Evolutionary conservation across 441 rosid genomes (phyloP), one percentile per base, ranked within the genome.

Genomic region (Raphanus hybrid): DNA sequence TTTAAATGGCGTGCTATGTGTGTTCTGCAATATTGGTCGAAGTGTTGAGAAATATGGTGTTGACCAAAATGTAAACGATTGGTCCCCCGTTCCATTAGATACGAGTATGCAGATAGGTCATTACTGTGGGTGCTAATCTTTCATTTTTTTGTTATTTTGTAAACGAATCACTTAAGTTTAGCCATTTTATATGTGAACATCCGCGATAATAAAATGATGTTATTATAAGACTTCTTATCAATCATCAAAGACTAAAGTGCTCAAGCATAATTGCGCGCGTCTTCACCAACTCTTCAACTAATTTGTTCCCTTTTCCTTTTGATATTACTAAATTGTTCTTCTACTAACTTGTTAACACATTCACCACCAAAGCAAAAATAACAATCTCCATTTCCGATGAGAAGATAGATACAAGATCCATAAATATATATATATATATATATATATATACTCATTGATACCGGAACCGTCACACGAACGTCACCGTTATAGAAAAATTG

Each of bases 1-100:
- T 12, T 65, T 16, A 76, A 82, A 83, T 86, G 93, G 84, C 70
- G 82, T 81, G 9, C 23, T 66, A 70, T 10, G 8, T 55, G 10
- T 54, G 35, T 64, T 2, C 14, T 35, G 39, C 64, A 5, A 10
- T 61, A 20, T 26, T 34, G 3, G 54, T 50, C 35, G 14, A 67
- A 58, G 29, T 35, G 16, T 64, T 35, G 27, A 35, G 67, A 48
- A n/a, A 35, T 39, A 35, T 35, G 8, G 29, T 64, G 50, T 16
- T 64, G 50, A 37, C 8, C 8, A 20, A 64, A 39, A 39, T 12
- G 39, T 14, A 37, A 6, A 67, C 27, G 37, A 59, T 41, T 41
- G 34, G 65, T 74, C 29, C 1, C 41, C 8, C 32, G 26, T 57
- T 75, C 26, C 4, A 16, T 67, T 75, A 76, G 69, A 14, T 69